Base-by-base conservation (phyloP, 805 yeast species). In the Ogataea corticis region DNA sequence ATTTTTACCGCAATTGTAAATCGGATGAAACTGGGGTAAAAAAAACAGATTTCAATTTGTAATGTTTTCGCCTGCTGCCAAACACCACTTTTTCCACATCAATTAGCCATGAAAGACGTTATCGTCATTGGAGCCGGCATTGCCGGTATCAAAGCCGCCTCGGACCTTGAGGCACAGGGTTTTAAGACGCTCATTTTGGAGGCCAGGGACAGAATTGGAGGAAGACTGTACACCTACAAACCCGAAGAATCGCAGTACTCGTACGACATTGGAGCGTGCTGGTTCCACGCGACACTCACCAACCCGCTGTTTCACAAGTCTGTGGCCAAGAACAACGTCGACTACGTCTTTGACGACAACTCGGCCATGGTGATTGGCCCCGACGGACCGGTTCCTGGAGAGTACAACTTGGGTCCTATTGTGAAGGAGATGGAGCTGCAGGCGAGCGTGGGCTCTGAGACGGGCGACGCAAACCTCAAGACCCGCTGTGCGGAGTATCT, bases 191-290 rank as follows among this genome's bases (percentile, higher is more conserved):
- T 76, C 13, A 49, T 77, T 1, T 41, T 77, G 16, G 81, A 76
- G 52, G 77, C 77, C 4, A 70, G 77, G 45, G 69, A 68, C 51
- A 58, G 73, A 41, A 56, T 73, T 23, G 80, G 79, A 13, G 80
- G 80, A 5, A 57, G 80, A 48, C 57, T 75, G 15, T 50, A 62
- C 44, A 63, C 66, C 9, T 57, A 62, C 13, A 51, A 65, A 9
- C 56, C 60, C 39, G 25, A 53, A 31, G 54, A 43, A 7, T 54
- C 63, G 1, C 15, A 49, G 9, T 43, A 55, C 17, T 51, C 50
- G 10, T 75, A 74, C 49, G 82, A 77, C 55, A 49, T 76, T 15
- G 82, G 82, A 2, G 81, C 79, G 2, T 67, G 78, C 11, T 77
- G 82, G 82, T 77, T 75, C 55, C 82, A 77, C 52, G 77, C 76